Percentiles rank a stretch among this genome's conserved stretches.
Conservation (phyloP, 176 grass and related monocot species). For the Ananas comosus region DNA sequence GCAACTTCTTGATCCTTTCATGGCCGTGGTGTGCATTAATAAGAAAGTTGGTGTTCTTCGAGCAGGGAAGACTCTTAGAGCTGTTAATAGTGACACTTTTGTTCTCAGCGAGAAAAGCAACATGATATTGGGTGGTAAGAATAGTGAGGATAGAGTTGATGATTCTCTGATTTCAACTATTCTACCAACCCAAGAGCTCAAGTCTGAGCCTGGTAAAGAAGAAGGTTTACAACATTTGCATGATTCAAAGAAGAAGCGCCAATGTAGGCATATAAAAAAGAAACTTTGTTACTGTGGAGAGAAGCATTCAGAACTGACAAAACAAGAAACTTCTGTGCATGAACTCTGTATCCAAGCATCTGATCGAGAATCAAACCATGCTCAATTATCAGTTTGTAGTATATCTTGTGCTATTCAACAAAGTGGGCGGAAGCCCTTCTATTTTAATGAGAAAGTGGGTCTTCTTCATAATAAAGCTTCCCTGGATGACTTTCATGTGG, state of each 20-base stretch:
- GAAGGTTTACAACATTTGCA: slow-evolving; percentile 31
- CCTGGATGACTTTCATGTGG: not conserved
- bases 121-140: slow-evolving; percentile 25
- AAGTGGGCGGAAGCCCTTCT: not conserved
- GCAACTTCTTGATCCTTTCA: slow-evolving; percentile 87
- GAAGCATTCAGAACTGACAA: not conserved
- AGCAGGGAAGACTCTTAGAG: slow-evolving; percentile 50
- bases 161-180: slow-evolving; percentile 6
- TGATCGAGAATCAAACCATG: not conserved
- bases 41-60: slow-evolving; percentile 74
- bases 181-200: slow-evolving; percentile 29
- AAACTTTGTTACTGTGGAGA: slow-evolving; percentile 16
- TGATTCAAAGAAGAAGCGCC: slow-evolving; percentile 18
- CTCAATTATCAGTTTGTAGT: not conserved
- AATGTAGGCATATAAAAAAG: slow-evolving; percentile 12
- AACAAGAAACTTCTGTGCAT: not conserved
- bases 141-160: slow-evolving; percentile 16
- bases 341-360: not conserved
- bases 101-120: slow-evolving; percentile 32
- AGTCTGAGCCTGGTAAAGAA: slow-evolving; percentile 21
- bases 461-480: not conserved
- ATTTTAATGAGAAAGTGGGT: not conserved
- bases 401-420: not conserved
- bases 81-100: slow-evolving; percentile 52
- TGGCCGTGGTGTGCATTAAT: slow-evolving; percentile 63